Conservation (phyloP, 2,329 filamentous ascomycete species). For the Fusarium aywerte region DNA sequence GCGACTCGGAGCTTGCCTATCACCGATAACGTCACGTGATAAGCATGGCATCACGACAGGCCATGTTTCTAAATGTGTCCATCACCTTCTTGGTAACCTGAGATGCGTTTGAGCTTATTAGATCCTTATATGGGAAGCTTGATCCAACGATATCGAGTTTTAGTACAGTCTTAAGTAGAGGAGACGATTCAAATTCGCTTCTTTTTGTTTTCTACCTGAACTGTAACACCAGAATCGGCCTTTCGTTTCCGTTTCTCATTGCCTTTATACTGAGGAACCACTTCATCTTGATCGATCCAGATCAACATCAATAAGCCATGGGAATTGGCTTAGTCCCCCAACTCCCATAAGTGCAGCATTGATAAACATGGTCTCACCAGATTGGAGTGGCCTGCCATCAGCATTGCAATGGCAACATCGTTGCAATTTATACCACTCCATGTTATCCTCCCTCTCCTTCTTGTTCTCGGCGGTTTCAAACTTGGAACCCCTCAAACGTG, state of each 20-base stretch:
- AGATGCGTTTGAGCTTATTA: not conserved
- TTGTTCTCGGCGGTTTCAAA: slow-evolving; percentile 3
- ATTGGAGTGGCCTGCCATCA: not conserved
- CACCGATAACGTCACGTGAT: slow-evolving; percentile 38
- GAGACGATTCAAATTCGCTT: not conserved
- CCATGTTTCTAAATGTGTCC: slow-evolving; percentile 22
- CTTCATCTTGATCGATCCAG: not conserved
- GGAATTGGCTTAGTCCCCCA: not conserved
- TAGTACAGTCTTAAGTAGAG: too few relatives aligned
- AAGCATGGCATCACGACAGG: not conserved
- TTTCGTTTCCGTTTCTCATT: not conserved
- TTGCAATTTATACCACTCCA: not conserved
- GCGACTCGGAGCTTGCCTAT: slow-evolving; percentile 31
- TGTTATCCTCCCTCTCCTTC: not conserved
- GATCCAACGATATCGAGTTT: too few relatives aligned
- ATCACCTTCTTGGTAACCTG: slow-evolving; percentile 18
- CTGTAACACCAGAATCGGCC: not conserved
- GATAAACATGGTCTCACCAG: slow-evolving; percentile 27
- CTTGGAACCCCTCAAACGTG: not conserved
- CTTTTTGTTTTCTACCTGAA: not conserved
- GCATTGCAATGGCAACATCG: slow-evolving; percentile 20
- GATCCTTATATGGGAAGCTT: too few relatives aligned
- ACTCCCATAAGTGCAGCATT: slow-evolving; percentile 29
- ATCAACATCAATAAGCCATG: slow-evolving; percentile 32
- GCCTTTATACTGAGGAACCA: not conserved